These are phyloP conservation scores for Pythium chondricola DNA, from an alignment of 352 stramenopile species.

Conservation along the genomic window DNA sequence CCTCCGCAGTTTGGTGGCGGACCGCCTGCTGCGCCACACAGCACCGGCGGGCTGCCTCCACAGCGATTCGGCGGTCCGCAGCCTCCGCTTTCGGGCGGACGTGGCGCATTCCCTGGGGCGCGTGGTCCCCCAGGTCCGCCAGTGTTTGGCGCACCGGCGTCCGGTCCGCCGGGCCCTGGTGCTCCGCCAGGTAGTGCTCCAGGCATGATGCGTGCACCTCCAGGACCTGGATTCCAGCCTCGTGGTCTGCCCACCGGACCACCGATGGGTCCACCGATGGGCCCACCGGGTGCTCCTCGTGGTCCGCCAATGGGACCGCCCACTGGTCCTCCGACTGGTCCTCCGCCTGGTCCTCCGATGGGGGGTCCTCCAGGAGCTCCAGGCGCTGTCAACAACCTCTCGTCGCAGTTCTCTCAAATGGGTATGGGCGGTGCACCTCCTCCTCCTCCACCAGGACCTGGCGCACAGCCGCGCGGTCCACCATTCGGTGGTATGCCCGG, in stretches of 20 bases:
- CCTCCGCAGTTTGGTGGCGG: slow-evolving; percentile 12
- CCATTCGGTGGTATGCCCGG: slow-evolving; percentile 18
- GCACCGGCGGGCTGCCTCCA: slow-evolving; percentile 7
- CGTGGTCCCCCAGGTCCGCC: slow-evolving; percentile 16
- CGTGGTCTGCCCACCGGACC: slow-evolving; percentile 16
- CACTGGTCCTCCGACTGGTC: slow-evolving; percentile 9
- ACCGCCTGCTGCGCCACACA: slow-evolving; percentile 9
- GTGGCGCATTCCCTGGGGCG: slow-evolving; percentile 11
- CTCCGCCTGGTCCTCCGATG: slow-evolving; percentile 10
- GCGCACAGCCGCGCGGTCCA: slow-evolving; percentile 8
- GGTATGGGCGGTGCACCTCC: slow-evolving; percentile 42
- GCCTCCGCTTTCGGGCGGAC: slow-evolving; percentile 15
- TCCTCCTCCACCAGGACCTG: slow-evolving; percentile 5
- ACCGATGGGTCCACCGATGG: slow-evolving; percentile 15
- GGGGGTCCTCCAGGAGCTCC: slow-evolving; percentile 15
- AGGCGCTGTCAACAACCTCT: slow-evolving; percentile 25
- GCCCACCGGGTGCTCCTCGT: too few species aligned
- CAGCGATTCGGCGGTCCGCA: slow-evolving; percentile 14
- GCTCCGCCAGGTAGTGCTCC: slow-evolving; percentile 14
- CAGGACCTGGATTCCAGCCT: slow-evolving; percentile 20
- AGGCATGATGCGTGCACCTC: slow-evolving; percentile 9
- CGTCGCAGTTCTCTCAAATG: slow-evolving; percentile 64
- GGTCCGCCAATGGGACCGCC: slow-evolving; percentile 23
- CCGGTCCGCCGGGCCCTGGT: slow-evolving; percentile 7
- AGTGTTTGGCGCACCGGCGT: slow-evolving; percentile 6